These are phyloP conservation scores for Xylariaceae sp. DNA, from an alignment of 2,329 filamentous ascomycete genomes.

Conservation along the genomic window DNA sequence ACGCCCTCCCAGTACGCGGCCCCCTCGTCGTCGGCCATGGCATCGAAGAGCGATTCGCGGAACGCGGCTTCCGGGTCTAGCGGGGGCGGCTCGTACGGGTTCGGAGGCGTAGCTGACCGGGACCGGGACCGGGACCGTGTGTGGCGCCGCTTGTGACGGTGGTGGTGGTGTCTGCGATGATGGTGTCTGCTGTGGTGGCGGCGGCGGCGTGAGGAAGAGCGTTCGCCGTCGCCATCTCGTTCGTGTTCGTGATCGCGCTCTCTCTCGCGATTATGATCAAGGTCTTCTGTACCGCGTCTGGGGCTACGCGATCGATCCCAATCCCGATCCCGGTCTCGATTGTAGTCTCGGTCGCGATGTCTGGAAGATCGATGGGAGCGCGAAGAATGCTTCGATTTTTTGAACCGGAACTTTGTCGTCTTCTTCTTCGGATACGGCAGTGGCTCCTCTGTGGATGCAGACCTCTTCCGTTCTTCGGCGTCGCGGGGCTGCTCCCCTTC, in stretches of 20 bases:
- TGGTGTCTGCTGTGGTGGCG: conserved; percentile 14
- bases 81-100: conserved; percentile 41
- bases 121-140: conserved; percentile 29
- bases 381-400: conserved; percentile 33
- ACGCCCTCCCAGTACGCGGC: conserved; percentile 92
- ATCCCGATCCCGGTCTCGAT: conserved; percentile 5
- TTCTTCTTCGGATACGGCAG: conserved; percentile 20
- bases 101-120: conserved; percentile 40
- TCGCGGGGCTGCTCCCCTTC: conserved; percentile 10
- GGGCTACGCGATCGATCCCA: conserved; percentile 19
- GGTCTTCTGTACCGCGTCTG: conserved; percentile 11
- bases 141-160: conserved; percentile 29
- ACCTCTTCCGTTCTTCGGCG: conserved; percentile 11
- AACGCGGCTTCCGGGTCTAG: conserved; percentile 73
- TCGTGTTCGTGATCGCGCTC: conserved; percentile 7
- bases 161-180: conserved; percentile 23
- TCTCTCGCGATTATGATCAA: conserved; percentile 2
- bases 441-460: conserved; percentile 9
- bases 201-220: conserved; percentile 13
- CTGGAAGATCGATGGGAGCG: conserved; percentile 24
- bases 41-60: conserved; percentile 90
- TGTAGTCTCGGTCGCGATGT: conserved; percentile 11
- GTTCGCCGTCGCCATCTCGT: conserved; percentile 8
- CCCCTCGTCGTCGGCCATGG: conserved; percentile 93
- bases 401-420: conserved; percentile 39